Evolutionary conservation across 495 filamentous ascomycete species (phyloP), one percentile per base, ranked within the genome.

Genomic region (Aspergillus campestris): DNA sequence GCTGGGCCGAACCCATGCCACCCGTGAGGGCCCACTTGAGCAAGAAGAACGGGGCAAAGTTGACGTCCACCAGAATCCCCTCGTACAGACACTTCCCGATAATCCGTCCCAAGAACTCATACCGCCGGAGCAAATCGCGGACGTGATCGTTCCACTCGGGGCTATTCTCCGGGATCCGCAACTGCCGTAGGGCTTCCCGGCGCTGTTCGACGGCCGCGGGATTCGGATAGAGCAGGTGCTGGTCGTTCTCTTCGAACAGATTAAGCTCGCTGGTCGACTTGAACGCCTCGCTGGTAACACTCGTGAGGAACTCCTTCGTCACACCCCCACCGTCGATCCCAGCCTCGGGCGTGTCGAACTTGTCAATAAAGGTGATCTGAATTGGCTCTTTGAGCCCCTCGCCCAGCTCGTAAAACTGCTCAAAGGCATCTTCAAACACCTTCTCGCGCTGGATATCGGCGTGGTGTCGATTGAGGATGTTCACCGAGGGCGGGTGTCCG

Each of bases 71-170:
- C 8, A 99, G 74, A 39, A 99, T 97, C 2, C 91, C 90, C 66
- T 99, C 92, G 54, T 99, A 99, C 43, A 99, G 73, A 65, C 92
- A 99, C 62, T 99, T 99, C 3, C 92, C 92, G 35, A 99, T 82
- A 27, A 97, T 75, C 6, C 92, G 81, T 8, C 92, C 92, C 0
- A 95, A 69, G 51, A 99, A 99, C 57, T 97, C 91, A 57, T 90
- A 97, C 8, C 83, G 79, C 45, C 75, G 75, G 6, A 92, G 68
- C 7, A 91, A 62, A 31, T 84, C 74, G 8, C 66, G 64, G 12
- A 89, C 71, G 8, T 64, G 59, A 8, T 76, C 72, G 9, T 68
- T 73, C 73, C 78, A 87, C 3, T 77, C 73, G 1, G 63, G 36
- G 18, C 64, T 71, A 15, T 65, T 61, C 52, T 88, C 82, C 3